phyloP scores from a whole-genome alignment of 2,329 filamentous ascomycete genomes.

The Paracamarosporium sp. region DNA sequence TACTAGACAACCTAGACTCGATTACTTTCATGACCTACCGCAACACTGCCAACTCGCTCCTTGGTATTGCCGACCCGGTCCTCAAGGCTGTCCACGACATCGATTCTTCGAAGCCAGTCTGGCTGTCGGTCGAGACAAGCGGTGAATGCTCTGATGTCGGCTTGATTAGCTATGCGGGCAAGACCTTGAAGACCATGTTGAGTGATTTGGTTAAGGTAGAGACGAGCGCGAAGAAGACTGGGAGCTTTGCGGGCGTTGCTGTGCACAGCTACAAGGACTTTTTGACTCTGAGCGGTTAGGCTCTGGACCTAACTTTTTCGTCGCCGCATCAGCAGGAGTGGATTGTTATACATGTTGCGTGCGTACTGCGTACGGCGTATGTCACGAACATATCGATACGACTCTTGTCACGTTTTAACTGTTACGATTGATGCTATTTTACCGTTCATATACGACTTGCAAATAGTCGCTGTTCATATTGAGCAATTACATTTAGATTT shows the following conservation, averaged over 20 bases:
- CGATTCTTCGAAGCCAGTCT: slow-evolving; percentile 2
- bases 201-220: slow-evolving; percentile 7
- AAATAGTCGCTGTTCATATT: background rate
- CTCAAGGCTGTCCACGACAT: background rate
- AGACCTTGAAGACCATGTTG: slow-evolving; percentile 8
- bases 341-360: background rate
- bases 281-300: background rate
- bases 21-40: slow-evolving; percentile 20
- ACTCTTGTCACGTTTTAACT: background rate
- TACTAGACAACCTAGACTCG: slow-evolving; percentile 8
- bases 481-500: background rate
- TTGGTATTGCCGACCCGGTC: slow-evolving; percentile 11
- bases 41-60: slow-evolving; percentile 5
- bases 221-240: slow-evolving; percentile 1
- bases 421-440: background rate
- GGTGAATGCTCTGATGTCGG: background rate
- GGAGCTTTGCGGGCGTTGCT: slow-evolving; percentile 13
- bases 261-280: slow-evolving; percentile 15
- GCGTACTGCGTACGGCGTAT: background rate
- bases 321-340: background rate
- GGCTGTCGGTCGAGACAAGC: slow-evolving; percentile 16
- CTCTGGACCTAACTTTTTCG: background rate
- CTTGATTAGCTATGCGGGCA: slow-evolving; percentile 16
- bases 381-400: background rate
- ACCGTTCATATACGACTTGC: background rate